These are phyloP conservation scores for Osmanthus fragrans DNA, from an alignment of 257 asterid genomes.

Conservation along the genomic window DNA sequence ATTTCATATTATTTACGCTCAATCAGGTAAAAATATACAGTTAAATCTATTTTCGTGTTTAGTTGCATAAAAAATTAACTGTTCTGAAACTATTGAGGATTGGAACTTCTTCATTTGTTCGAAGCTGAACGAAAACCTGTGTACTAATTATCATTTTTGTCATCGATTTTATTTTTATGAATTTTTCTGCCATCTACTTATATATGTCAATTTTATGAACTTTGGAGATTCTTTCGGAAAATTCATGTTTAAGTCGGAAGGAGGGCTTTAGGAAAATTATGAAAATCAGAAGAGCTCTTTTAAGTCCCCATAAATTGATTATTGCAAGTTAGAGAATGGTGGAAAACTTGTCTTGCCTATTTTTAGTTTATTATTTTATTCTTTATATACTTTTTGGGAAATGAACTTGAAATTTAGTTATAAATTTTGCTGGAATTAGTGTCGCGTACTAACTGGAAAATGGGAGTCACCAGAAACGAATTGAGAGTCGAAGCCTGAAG, in stretches of 20 bases:
- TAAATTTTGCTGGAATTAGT: slow-evolving; percentile 28
- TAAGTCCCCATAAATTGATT: too few relatives aligned
- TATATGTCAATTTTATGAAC: too few relatives aligned
- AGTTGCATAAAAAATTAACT: not conserved
- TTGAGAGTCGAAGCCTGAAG: slow-evolving; percentile 32
- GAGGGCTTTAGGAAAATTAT: not conserved
- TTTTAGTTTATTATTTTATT: not conserved
- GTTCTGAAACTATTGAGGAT: too few relatives aligned
- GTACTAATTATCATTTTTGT: too few relatives aligned
- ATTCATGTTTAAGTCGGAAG: too few relatives aligned
- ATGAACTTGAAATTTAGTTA: not conserved
- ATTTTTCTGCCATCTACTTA: too few relatives aligned
- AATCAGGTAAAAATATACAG: not conserved
- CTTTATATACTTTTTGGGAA: not conserved
- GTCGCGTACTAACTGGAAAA: slow-evolving; percentile 46
- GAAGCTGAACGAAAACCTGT: too few relatives aligned
- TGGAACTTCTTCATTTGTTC: too few relatives aligned
- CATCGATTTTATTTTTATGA: too few relatives aligned
- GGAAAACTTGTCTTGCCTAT: not conserved
- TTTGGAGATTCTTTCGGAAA: too few relatives aligned
- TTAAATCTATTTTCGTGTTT: not conserved
- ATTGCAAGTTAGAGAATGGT: not conserved
- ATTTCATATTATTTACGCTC: not conserved
- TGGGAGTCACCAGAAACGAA: slow-evolving; percentile 59
- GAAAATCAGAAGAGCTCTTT: not conserved